These are phyloP conservation scores for Mortierella sp. DNA, from an alignment of 371 early-diverging fungal species.

Conservation along the genomic window DNA sequence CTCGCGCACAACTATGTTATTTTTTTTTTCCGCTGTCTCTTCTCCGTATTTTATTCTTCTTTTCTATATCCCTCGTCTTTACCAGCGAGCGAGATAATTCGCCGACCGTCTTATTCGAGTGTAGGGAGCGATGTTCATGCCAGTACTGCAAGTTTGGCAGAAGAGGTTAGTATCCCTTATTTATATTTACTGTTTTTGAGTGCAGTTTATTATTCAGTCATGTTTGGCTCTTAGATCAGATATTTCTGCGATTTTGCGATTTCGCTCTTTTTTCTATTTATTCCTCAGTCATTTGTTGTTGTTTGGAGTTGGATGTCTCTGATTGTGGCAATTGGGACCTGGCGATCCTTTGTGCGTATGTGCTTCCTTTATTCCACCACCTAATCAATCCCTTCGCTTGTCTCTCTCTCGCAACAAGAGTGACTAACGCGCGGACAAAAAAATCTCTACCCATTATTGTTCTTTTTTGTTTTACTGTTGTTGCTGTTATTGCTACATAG, in stretches of 20 bases:
- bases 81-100: slow-evolving; percentile 21
- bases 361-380: too few relatives aligned
- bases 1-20: slow-evolving; percentile 10
- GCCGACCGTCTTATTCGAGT: slow-evolving; percentile 36
- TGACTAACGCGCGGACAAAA: too few relatives aligned
- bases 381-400: not conserved
- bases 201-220: too few relatives aligned
- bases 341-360: too few relatives aligned
- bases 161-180: slow-evolving; percentile 26
- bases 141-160: slow-evolving; percentile 2
- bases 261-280: slow-evolving; percentile 8
- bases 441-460: too few relatives aligned
- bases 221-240: not conserved
- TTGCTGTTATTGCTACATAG: slow-evolving; percentile 9
- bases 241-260: slow-evolving; percentile 32
- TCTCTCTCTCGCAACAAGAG: not conserved
- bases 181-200: slow-evolving; percentile 20
- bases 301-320: not conserved
- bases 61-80: not conserved
- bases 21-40: not conserved
- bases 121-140: slow-evolving; percentile 17
- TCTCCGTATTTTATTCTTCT: not conserved
- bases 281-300: not conserved
- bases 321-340: too few relatives aligned
- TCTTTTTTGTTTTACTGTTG: not conserved